These are phyloP conservation scores for Trichoderma lentiforme DNA, from an alignment of 2,329 filamentous ascomycete genomes.

Conservation along the genomic window DNA sequence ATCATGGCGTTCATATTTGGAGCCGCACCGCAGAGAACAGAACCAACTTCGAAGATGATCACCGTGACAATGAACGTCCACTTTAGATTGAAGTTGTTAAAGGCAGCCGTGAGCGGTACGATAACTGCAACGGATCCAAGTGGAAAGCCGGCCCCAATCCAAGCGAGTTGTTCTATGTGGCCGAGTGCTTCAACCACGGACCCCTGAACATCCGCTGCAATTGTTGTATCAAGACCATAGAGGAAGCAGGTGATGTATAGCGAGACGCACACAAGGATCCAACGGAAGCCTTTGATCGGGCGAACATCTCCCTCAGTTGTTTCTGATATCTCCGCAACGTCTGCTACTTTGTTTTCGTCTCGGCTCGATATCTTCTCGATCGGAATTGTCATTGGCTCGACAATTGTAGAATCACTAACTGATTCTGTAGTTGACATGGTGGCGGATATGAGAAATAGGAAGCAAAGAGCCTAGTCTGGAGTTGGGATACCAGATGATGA, in stretches of 20 bases:
- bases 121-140: background rate
- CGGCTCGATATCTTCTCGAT: background rate
- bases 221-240: background rate
- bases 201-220: background rate
- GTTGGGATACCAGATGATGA: background rate
- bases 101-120: background rate
- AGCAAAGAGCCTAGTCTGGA: background rate
- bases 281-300: background rate
- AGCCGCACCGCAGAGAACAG: constrained; percentile 40
- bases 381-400: background rate
- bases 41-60: constrained; percentile 29
- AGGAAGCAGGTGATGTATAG: background rate
- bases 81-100: background rate
- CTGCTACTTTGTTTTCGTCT: background rate
- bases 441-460: background rate
- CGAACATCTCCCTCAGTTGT: background rate
- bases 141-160: background rate
- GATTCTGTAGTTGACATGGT: background rate
- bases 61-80: background rate
- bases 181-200: background rate
- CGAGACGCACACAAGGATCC: background rate
- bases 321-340: background rate
- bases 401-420: background rate
- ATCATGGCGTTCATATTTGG: constrained; percentile 44
- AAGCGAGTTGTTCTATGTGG: background rate